phyloP scores from a whole-genome alignment of 305 asterid genomes.

The Petunia hybrid region DNA sequence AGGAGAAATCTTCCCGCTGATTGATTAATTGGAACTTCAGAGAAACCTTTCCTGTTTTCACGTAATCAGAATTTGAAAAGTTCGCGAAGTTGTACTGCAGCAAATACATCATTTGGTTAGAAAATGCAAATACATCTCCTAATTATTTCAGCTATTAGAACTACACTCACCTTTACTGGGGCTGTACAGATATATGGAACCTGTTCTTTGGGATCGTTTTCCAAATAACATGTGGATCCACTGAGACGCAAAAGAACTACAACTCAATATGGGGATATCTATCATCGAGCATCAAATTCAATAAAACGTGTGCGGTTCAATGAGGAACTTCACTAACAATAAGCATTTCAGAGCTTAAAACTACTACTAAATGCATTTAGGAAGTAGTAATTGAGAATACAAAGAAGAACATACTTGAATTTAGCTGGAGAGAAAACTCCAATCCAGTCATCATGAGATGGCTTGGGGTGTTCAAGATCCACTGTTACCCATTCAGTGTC shows the following conservation, averaged over 20 bases:
- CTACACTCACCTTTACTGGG: constrained; percentile 74
- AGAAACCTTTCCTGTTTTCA: constrained; percentile 68
- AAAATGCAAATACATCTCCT: constrained; percentile 18
- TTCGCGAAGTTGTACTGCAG: constrained; percentile 84
- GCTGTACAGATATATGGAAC: constrained; percentile 77
- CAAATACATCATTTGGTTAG: constrained; percentile 21
- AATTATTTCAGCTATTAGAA: constrained; percentile 7
- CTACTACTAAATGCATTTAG: background rate
- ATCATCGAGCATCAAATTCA: background rate
- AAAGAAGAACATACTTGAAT: constrained; percentile 62
- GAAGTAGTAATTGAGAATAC: background rate
- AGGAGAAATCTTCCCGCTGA: constrained; percentile 91
- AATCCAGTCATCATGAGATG: constrained; percentile 84
- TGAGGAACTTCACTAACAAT: background rate
- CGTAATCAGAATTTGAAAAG: constrained; percentile 56
- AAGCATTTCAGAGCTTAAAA: background rate
- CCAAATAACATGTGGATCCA: constrained; percentile 65
- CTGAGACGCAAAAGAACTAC: constrained; percentile 43
- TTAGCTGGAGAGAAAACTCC: constrained; percentile 95
- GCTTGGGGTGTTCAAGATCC: constrained; percentile 54
- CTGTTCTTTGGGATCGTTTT: constrained; percentile 53
- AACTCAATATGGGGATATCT: background rate
- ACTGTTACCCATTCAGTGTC: constrained; percentile 69
- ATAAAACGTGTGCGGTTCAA: constrained; percentile 1
- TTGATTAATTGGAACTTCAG: constrained; percentile 78